Percentiles rank a stretch among this genome's conserved stretches.
Conservation (phyloP, 148 eudicot genomes). For the Cornus controversa region DNA sequence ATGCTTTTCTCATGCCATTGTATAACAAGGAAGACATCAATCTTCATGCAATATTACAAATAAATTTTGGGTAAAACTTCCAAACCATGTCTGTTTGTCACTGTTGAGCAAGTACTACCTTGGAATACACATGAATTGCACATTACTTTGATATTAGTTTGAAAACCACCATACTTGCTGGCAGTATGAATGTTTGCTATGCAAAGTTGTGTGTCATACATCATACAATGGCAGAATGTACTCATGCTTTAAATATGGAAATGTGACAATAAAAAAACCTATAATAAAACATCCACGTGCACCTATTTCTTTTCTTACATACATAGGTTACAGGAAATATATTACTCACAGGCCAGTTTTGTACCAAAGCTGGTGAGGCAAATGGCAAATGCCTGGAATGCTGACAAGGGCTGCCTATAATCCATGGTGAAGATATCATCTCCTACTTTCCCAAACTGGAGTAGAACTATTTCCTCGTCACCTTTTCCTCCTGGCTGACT, state of each 20-base stretch:
- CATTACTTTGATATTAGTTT: neutral
- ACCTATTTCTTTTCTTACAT: neutral
- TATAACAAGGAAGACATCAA: no score
- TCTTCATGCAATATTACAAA: no score
- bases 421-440: conserved; percentile 95
- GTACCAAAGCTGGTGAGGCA: conserved; percentile 97
- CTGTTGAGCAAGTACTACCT: no score
- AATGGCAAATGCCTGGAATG: conserved; percentile 94
- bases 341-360: conserved; percentile 89
- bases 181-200: neutral
- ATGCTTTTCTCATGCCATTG: no score
- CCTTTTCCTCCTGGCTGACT: conserved; percentile 89
- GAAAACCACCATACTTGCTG: neutral
- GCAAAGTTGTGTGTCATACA: neutral
- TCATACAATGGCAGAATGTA: neutral
- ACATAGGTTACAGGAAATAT: neutral
- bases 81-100: no score
- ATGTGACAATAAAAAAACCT: neutral
- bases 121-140: neutral
- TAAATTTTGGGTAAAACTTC: no score
- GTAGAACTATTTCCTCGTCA: conserved; percentile 81
- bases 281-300: neutral
- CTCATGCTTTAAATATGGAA: neutral
- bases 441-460: conserved; percentile 93
- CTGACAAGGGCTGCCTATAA: conserved; percentile 86